Conservation (phyloP, 164 flowering plant species). For the Buxus sempervirens region DNA sequence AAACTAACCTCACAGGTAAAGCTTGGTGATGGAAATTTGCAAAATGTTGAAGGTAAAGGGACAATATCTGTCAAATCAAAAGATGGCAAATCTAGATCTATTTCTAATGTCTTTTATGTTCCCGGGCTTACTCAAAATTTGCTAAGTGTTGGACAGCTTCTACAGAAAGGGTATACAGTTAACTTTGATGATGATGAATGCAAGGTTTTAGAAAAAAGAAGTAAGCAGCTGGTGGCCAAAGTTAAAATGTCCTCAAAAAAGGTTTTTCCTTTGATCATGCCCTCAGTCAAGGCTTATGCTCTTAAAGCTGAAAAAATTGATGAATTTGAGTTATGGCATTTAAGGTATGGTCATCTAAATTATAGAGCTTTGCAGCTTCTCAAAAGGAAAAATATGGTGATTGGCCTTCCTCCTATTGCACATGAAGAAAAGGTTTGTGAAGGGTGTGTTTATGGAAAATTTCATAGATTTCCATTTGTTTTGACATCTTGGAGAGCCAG, state of each 20-base stretch:
- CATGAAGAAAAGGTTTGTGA: not conserved
- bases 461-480: constrained; percentile 11
- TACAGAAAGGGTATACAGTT: constrained; percentile 1
- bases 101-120: constrained; percentile 10
- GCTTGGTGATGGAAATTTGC: constrained; percentile 4
- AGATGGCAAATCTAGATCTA: constrained; percentile 1
- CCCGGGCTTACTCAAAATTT: constrained; percentile 6
- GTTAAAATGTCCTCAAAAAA: constrained; percentile 6
- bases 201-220: not conserved
- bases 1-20: constrained; percentile 10
- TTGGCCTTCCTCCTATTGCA: not conserved
- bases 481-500: constrained; percentile 12
- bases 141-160: constrained; percentile 11
- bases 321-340: constrained; percentile 7
- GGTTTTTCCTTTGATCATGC: constrained; percentile 9
- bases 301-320: not conserved
- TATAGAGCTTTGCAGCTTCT: not conserved
- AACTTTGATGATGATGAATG: not conserved
- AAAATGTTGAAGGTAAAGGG: too few relatives aligned
- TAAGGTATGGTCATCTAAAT: constrained; percentile 2
- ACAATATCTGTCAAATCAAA: constrained; percentile 5
- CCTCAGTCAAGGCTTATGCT: not conserved
- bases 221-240: not conserved
- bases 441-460: constrained; percentile 11
- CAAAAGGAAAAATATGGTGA: not conserved